phyloP scores from a whole-genome alignment of 2,329 filamentous ascomycete genomes.

The Epichloe bromicola region DNA sequence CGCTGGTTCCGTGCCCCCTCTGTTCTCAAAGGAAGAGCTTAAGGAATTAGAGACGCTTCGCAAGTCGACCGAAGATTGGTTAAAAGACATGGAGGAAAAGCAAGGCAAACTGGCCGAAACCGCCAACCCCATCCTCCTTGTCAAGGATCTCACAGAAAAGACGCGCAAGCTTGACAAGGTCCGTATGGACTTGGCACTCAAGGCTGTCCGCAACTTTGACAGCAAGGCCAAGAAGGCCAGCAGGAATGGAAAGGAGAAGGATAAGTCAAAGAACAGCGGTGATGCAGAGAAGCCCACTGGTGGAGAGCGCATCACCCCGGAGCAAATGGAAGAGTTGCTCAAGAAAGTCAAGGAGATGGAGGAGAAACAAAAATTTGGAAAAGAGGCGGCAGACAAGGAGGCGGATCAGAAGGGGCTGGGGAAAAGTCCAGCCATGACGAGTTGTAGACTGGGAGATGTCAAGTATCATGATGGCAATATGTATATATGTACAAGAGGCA shows the following conservation, averaged over 20 bases:
- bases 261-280: constrained; percentile 23
- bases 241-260: constrained; percentile 20
- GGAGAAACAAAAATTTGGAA: constrained; percentile 15
- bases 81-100: constrained; percentile 54
- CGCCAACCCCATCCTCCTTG: constrained; percentile 62
- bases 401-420: constrained; percentile 5
- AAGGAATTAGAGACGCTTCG: constrained; percentile 48
- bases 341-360: constrained; percentile 21
- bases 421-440: constrained; percentile 21
- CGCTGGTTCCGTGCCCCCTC: constrained; percentile 42
- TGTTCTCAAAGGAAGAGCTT: constrained; percentile 65
- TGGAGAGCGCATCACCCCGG: constrained; percentile 21
- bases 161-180: constrained; percentile 59
- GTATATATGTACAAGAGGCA: constrained; percentile 1
- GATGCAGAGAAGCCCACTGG: constrained; percentile 28
- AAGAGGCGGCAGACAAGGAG: constrained; percentile 12
- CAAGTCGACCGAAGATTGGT: constrained; percentile 55
- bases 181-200: constrained; percentile 57
- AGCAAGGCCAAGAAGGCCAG: constrained; percentile 27
- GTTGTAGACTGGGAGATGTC: constrained; percentile 14
- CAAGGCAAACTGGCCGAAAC: constrained; percentile 58
- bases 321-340: constrained; percentile 31
- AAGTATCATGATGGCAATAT: neutral
- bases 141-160: constrained; percentile 58
- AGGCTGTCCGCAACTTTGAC: constrained; percentile 41